phyloP scores from a whole-genome alignment of 768 basidiomycete species.

The Macrolepiota albuminosa region DNA sequence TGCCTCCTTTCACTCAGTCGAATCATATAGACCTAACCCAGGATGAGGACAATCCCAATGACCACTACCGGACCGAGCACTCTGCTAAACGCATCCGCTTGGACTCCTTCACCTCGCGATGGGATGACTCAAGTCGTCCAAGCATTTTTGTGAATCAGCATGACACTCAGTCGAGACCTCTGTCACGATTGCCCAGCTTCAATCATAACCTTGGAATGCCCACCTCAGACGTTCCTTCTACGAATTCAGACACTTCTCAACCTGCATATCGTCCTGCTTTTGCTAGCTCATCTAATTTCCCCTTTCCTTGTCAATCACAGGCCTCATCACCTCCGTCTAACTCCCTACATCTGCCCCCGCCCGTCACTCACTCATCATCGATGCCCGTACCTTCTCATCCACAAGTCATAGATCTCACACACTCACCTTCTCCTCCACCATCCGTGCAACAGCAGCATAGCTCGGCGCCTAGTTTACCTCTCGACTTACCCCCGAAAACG shows the following conservation, averaged over 20 bases:
- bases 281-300: slow-evolving; percentile 36
- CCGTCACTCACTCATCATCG: slow-evolving; percentile 16
- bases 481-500: slow-evolving; percentile 70
- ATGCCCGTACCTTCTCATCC: slow-evolving; percentile 25
- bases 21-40: slow-evolving; percentile 60
- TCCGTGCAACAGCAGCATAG: slow-evolving; percentile 21
- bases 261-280: slow-evolving; percentile 45
- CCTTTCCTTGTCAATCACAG: slow-evolving; percentile 20
- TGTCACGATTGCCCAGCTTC: slow-evolving; percentile 21
- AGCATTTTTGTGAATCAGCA: slow-evolving; percentile 5
- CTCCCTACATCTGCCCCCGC: slow-evolving; percentile 17
- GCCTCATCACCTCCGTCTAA: slow-evolving; percentile 22
- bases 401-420: slow-evolving; percentile 74
- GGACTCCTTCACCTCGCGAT: slow-evolving; percentile 20
- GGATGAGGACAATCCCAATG: slow-evolving; percentile 58
- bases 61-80: slow-evolving; percentile 27
- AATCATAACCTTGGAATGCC: slow-evolving; percentile 9
- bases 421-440: slow-evolving; percentile 55
- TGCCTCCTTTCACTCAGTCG: slow-evolving; percentile 8
- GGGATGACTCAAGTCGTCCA: slow-evolving; percentile 3
- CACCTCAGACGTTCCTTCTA: slow-evolving; percentile 13
- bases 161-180: slow-evolving; percentile 4
- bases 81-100: slow-evolving; percentile 39
- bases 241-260: slow-evolving; percentile 17
- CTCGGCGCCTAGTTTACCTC: slow-evolving; percentile 33